These are phyloP conservation scores for Kwoniella dendrophila DNA, from an alignment of 768 basidiomycete species.

Conservation along the genomic window DNA sequence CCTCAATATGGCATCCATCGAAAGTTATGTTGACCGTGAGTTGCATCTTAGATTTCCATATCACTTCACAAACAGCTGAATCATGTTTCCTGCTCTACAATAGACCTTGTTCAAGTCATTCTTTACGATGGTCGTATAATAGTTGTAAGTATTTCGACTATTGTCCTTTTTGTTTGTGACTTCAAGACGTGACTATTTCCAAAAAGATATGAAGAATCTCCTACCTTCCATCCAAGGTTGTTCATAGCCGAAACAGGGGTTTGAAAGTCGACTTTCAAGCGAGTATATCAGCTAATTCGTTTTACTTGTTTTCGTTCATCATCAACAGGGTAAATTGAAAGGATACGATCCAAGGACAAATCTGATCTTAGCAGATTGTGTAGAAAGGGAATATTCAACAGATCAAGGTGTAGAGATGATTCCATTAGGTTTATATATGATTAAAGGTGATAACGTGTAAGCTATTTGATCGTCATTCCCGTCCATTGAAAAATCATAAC, in stretches of 20 bases:
- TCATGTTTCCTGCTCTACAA: not conserved
- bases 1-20: conserved; percentile 42
- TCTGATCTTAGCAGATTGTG: conserved; percentile 89
- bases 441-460: conserved; percentile 98
- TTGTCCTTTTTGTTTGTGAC: no score
- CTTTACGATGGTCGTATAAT: conserved; percentile 96
- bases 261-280: no score
- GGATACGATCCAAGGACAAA: conserved; percentile 96
- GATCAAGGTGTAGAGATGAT: conserved; percentile 95
- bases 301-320: not conserved
- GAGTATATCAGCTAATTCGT: no score
- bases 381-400: conserved; percentile 85
- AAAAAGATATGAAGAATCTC: no score
- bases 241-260: no score
- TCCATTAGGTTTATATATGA: conserved; percentile 90
- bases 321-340: conserved; percentile 74
- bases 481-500: not conserved
- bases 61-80: conserved; percentile 5
- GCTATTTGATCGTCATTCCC: conserved; percentile 45
- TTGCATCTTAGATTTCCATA: not conserved
- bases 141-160: conserved; percentile 72
- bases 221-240: no score
- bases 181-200: no score
- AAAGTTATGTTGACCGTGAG: conserved; percentile 47
- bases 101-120: conserved; percentile 87